These are phyloP conservation scores for Gaultheria prostrata DNA, from an alignment of 148 eudicot species.

Conservation along the genomic window DNA sequence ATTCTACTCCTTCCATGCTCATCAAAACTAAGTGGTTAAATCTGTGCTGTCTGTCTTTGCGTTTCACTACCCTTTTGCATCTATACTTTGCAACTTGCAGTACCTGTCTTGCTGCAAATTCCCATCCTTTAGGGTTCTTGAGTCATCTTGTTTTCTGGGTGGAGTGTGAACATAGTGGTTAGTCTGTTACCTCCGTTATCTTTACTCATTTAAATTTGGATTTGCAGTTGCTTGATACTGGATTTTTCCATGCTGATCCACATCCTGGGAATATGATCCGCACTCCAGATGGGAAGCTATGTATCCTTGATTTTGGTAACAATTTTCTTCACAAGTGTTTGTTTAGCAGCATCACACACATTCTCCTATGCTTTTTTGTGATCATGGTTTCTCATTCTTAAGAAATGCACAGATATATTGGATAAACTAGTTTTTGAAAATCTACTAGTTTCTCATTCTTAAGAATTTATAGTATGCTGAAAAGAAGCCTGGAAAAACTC, in stretches of 20 bases:
- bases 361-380: neutral
- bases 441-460: too few relatives aligned
- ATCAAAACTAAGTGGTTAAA: neutral
- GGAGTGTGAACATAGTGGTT: neutral
- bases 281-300: constrained; percentile 95
- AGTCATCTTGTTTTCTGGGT: neutral
- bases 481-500: neutral
- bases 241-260: constrained; percentile 99
- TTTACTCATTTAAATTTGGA: constrained; percentile 23
- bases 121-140: neutral
- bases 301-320: constrained; percentile 94
- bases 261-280: constrained; percentile 98
- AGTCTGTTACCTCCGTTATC: constrained; percentile 1
- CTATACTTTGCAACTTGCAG: neutral
- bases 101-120: constrained; percentile 8
- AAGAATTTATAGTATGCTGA: neutral
- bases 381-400: neutral
- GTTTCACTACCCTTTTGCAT: neutral
- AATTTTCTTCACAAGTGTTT: constrained; percentile 4
- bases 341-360: constrained; percentile 3
- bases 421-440: constrained; percentile 1
- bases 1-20: neutral
- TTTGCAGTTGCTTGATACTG: constrained; percentile 93
- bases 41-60: neutral
- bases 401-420: neutral